Evolutionary conservation across 305 asterid genomes (phyloP).

Genomic region (Salvia sclarea): DNA sequence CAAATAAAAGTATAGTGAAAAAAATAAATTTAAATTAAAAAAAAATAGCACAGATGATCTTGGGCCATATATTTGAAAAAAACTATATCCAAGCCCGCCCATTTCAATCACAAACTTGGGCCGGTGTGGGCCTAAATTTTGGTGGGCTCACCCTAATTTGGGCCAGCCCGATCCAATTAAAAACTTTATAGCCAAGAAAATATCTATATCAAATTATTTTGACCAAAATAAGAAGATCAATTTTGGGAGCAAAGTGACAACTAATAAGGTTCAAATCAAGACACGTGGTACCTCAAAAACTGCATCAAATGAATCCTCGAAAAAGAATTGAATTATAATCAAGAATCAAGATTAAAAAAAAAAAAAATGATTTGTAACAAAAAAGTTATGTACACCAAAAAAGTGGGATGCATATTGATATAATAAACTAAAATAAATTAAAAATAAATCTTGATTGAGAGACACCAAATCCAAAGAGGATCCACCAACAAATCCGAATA

Average conservation of each 20-base stretch:
- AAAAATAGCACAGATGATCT: no score
- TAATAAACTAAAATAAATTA: conserved; percentile 20
- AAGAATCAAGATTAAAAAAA: no score
- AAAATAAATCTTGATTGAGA: neutral
- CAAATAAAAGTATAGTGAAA: no score
- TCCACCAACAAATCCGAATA: conserved; percentile 23
- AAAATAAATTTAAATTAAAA: no score
- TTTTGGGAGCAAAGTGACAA: neutral
- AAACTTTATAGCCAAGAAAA: no score
- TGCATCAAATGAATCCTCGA: neutral
- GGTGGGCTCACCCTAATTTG: no score
- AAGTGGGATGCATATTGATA: neutral
- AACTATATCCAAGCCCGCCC: no score
- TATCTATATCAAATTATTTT: neutral
- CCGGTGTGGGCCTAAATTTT: no score
- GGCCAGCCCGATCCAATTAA: no score
- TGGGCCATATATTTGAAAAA: no score
- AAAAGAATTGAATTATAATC: neutral
- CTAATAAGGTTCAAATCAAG: neutral
- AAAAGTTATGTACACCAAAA: no score
- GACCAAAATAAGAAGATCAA: neutral
- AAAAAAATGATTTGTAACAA: neutral
- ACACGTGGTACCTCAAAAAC: neutral
- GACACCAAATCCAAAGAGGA: conserved; percentile 45
- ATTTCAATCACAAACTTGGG: no score